Evolutionary conservation across 768 basidiomycete genomes (phyloP), one percentile per base, ranked within the genome.

Genomic region (Pilatotrama ljubarskyi): DNA sequence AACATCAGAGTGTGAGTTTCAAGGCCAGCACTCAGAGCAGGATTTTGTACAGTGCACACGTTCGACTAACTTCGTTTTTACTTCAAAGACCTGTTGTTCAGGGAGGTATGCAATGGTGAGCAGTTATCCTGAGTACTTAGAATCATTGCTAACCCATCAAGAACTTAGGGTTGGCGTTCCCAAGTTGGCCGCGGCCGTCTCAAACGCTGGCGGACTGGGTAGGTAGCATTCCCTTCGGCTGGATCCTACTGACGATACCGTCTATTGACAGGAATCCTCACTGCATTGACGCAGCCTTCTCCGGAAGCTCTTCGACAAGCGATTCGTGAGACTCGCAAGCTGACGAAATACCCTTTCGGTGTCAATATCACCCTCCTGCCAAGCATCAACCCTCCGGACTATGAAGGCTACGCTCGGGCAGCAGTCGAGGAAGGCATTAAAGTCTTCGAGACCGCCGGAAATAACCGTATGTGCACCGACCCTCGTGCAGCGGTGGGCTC

Each of bases 401-500:
- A 98, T 69, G 86, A 82, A 52, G 92, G 88, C 13, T 94, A 88
- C 66, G 90, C 90, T 0, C 77, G 86, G 36, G 92, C 80, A 8
- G 88, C 93, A 9, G 84, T 94, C 47, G 91, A 91, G 62, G 94
- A 95, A 70, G 92, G 92, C 7, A 82, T 96, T n/a, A 79, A 73
- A 67, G 87, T 96, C 42, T 92, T 95, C 68, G 95, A 97, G 78
- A 97, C 95, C 0, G 95, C 95, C 2, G 95, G 94, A 6, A 92
- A 91, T 67, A 94, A 88, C 66, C 91, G 92, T 93, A 67, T 64
- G 89, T 69, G 3, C 7, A 46, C 29, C 24, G 7, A 20, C 9
- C 9, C 36, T 13, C 1, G n/a, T 8, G 36, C 32, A 46, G 0
- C 32, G 24, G 5, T 13, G 17, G 24, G n/a, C 52, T 54, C 24